Evolutionary conservation across 2,329 filamentous ascomycete genomes (phyloP).

Genomic region (Triangularia setosa): DNA sequence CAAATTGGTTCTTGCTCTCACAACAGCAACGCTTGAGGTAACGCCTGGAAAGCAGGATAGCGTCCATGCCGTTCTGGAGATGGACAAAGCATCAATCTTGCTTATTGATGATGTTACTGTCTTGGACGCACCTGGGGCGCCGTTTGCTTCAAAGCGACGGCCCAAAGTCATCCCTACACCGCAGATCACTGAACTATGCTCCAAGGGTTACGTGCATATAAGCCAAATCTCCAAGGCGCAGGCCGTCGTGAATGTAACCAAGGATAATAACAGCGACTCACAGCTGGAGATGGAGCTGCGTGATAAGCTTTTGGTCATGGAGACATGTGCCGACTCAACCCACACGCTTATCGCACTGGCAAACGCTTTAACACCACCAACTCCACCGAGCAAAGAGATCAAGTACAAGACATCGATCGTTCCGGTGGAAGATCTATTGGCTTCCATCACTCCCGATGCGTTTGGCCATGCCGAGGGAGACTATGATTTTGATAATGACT

Average conservation of each 20-base stretch:
- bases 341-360: slow-evolving; percentile 81
- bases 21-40: slow-evolving; percentile 70
- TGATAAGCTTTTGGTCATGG: slow-evolving; percentile 83
- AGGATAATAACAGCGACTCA: slow-evolving; percentile 56
- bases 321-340: slow-evolving; percentile 95
- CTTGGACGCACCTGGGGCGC: slow-evolving; percentile 36
- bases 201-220: slow-evolving; percentile 77
- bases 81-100: slow-evolving; percentile 79
- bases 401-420: slow-evolving; percentile 87
- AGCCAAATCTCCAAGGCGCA: slow-evolving; percentile 83
- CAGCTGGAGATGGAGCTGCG: slow-evolving; percentile 75
- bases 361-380: slow-evolving; percentile 77
- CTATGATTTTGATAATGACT: slow-evolving; percentile 61
- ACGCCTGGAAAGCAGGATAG: slow-evolving; percentile 62
- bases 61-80: slow-evolving; percentile 59
- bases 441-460: slow-evolving; percentile 84
- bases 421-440: slow-evolving; percentile 81
- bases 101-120: slow-evolving; percentile 69
- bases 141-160: slow-evolving; percentile 37
- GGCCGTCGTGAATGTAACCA: slow-evolving; percentile 57
- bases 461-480: slow-evolving; percentile 62
- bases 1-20: slow-evolving; percentile 74
- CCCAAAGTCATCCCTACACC: slow-evolving; percentile 40
- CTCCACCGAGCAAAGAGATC: slow-evolving; percentile 72
- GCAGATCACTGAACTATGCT: slow-evolving; percentile 55